Percentiles rank a stretch among this genome's conserved stretches.
Conservation (phyloP, 169 alveolate species). For the Pseudocohnilembus persalinus region DNA sequence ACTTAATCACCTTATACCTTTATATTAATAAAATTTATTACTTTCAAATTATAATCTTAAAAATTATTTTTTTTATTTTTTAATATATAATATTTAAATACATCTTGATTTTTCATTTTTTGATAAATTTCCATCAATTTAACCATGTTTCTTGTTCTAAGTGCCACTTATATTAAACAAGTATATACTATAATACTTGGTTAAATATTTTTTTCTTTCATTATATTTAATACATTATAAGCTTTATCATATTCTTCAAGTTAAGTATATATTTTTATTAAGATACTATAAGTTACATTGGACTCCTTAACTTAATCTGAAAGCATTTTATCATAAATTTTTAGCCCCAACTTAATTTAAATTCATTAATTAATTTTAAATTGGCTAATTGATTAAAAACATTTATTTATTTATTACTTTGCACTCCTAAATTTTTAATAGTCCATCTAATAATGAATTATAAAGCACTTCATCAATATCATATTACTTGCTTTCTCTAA, state of each 20-base stretch:
- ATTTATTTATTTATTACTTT: conserved; percentile 30
- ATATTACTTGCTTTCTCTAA: conserved; percentile 40
- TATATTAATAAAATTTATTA: too few species aligned
- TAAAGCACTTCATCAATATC: conserved; percentile 52
- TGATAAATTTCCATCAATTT: conserved; percentile 60
- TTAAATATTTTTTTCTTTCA: conserved; percentile 54
- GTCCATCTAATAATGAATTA: conserved; percentile 56
- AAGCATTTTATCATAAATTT: conserved; percentile 41
- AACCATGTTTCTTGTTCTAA: conserved; percentile 55
- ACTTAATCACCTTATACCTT: conserved; percentile 13
- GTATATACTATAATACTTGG: conserved; percentile 78
- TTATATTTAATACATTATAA: conserved; percentile 56
- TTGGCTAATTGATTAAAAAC: not conserved
- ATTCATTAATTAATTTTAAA: too few species aligned
- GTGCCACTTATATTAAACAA: conserved; percentile 70
- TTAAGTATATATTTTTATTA: conserved; percentile 69
- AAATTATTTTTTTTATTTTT: too few species aligned
- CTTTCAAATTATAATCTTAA: too few species aligned
- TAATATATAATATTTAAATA: too few species aligned
- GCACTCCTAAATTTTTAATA: conserved; percentile 45
- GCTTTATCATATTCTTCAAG: conserved; percentile 58
- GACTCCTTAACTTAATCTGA: conserved; percentile 33
- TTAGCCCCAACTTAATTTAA: not conserved
- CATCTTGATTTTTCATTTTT: conserved; percentile 40
- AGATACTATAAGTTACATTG: conserved; percentile 68